Base-by-base conservation (phyloP, 805 yeast genomes). In the Tetrapisispora pingtungensis region DNA sequence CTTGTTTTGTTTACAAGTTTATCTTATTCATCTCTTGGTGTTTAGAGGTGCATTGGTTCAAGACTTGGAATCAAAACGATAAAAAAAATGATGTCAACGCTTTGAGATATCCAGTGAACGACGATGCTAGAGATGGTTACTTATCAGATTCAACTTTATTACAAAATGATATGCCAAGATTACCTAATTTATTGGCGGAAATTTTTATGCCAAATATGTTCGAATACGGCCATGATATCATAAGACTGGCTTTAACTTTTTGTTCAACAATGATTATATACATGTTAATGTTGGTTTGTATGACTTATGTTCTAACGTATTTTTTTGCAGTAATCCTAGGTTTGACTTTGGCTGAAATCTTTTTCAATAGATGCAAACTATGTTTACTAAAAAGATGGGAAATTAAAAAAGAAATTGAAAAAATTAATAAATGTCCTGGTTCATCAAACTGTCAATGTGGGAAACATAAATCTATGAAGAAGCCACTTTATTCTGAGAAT, bases 321-420 rank as follows among this genome's bases (percentile, higher is more conserved):
- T 80, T 84, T 61, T 84, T 84, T 63, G 90, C 85, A 1, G 79
- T 81, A 27, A 75, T 80, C 15, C 53, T 79, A 15, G 94, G 94
- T 10, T 65, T 81, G 47, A 73, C 88, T 0, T 65, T 81, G 45
- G 85, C 86, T 32, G 84, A 83, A 54, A 76, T 83, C 36, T 73
- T 77, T 53, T 81, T 81, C 62, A 81, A 80, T 52, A 74, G 84
- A 58, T 59, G 59, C 36, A 64, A 64, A 48, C 47, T 62, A 28
- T 49, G 56, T 47, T 36, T 55, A 51, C 41, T 60, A 40, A 51
- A 58, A 44, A 57, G 64, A 47, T 59, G 65, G 66, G 60, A 60
- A 43, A 49, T 59, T 33, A 51, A 56, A 45, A 49, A 59, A 41
- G 58, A 59, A 48, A 49, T 58, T 31, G 49, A 57, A 36, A 55